phyloP scores from a whole-genome alignment of 495 filamentous ascomycete species.

The Neurospora sp. region DNA sequence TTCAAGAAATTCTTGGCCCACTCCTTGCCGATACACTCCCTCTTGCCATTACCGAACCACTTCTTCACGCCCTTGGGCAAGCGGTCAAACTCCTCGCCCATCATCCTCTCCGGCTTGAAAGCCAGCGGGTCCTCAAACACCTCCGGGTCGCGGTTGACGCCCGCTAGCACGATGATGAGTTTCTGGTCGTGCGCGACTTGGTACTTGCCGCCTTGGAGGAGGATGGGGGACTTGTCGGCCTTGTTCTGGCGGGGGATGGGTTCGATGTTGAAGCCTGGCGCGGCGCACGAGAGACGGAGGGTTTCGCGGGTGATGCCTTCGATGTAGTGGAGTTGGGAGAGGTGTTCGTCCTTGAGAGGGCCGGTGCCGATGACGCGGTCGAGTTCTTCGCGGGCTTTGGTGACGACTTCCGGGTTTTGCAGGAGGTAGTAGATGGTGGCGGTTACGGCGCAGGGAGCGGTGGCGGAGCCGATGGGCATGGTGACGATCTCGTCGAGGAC shows the following conservation, averaged over 20 bases:
- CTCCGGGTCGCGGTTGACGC: conserved; percentile 56
- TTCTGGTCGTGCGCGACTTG: conserved; percentile 48
- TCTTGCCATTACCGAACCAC: conserved; percentile 59
- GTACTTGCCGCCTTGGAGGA: conserved; percentile 54
- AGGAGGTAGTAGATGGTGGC: conserved; percentile 50
- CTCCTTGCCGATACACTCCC: conserved; percentile 57
- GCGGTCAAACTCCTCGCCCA: conserved; percentile 49
- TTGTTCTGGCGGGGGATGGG: conserved; percentile 37
- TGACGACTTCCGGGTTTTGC: conserved; percentile 49
- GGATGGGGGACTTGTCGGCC: conserved; percentile 33
- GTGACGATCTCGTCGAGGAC: conserved; percentile 62
- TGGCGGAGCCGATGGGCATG: conserved; percentile 38
- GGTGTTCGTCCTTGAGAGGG: conserved; percentile 42
- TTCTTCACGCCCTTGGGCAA: conserved; percentile 54
- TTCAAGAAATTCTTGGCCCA: conserved; percentile 58
- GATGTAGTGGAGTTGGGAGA: conserved; percentile 52
- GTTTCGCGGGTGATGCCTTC: conserved; percentile 57
- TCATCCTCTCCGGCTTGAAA: conserved; percentile 60
- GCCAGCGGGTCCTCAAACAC: conserved; percentile 53
- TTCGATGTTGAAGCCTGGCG: conserved; percentile 58
- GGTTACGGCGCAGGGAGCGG: conserved; percentile 40
- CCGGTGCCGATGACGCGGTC: conserved; percentile 48
- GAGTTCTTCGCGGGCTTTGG: conserved; percentile 55
- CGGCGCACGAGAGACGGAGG: conserved; percentile 52
- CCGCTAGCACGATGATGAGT: conserved; percentile 50